These are phyloP conservation scores for Chenopodium berlandieri DNA, from an alignment of 148 eudicot genomes.

Conservation along the genomic window DNA sequence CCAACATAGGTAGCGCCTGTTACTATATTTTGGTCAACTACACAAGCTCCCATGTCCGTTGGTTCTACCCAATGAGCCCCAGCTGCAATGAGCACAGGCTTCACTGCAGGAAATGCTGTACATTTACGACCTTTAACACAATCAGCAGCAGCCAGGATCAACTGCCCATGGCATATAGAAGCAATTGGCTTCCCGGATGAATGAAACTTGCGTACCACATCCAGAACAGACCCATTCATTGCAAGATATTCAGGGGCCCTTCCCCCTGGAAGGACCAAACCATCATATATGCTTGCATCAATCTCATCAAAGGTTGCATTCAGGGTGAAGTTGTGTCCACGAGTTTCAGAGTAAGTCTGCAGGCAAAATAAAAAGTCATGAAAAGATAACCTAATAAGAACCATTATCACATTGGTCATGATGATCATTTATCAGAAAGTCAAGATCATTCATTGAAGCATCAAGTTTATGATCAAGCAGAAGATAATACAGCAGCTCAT, in stretches of 20 bases:
- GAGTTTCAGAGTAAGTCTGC: constrained; percentile 80
- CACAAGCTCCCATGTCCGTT: constrained; percentile 48
- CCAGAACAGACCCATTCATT: constrained; percentile 55
- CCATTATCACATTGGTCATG: no score
- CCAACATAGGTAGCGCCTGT: constrained; percentile 70
- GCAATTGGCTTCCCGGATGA: constrained; percentile 71
- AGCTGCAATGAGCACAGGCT: constrained; percentile 78
- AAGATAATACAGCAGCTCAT: no score
- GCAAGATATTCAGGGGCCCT: constrained; percentile 96
- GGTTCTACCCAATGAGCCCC: constrained; percentile 95
- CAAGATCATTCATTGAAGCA: no score
- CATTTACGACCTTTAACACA: constrained; percentile 68
- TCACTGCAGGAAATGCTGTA: constrained; percentile 73
- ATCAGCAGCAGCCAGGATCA: constrained; percentile 87
- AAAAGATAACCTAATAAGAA: no score
- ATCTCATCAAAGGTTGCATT: constrained; percentile 86
- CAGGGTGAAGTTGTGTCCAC: constrained; percentile 91
- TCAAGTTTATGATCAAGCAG: no score
- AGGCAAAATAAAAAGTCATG: constrained; percentile 10
- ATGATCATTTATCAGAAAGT: no score
- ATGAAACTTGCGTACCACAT: constrained; percentile 61
- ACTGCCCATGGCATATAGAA: constrained; percentile 81
- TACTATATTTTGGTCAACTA: constrained; percentile 70
- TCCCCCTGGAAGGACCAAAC: constrained; percentile 87
- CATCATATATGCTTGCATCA: constrained; percentile 70